These are phyloP conservation scores for Brassica balearica DNA, from an alignment of 441 rosid species.

Conservation along the genomic window DNA sequence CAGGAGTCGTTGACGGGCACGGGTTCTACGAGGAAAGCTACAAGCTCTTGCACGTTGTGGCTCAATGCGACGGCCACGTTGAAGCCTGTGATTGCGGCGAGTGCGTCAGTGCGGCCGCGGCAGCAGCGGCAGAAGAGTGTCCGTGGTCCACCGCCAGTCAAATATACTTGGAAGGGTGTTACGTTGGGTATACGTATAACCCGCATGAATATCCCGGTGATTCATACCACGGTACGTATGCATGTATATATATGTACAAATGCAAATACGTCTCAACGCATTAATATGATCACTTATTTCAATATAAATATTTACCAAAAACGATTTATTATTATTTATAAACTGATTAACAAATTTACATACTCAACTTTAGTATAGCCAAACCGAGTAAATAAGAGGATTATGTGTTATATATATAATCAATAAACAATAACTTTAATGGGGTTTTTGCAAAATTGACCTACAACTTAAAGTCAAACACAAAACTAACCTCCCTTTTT, in stretches of 20 bases:
- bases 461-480: too few species aligned
- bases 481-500: too few species aligned
- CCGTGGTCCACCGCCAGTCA: conserved; percentile 55
- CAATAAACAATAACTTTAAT: not conserved
- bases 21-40: conserved; percentile 52
- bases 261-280: not conserved
- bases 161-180: conserved; percentile 68
- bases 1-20: conserved; percentile 47
- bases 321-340: not conserved
- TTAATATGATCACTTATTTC: not conserved
- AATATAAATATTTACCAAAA: not conserved
- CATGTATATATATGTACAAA: not conserved
- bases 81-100: conserved; percentile 62
- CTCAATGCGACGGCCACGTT: conserved; percentile 72
- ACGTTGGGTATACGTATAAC: conserved; percentile 52
- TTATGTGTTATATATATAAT: not conserved
- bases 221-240: conserved; percentile 43
- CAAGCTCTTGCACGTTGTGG: conserved; percentile 54
- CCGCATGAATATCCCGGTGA: conserved; percentile 47
- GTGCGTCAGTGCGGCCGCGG: conserved; percentile 58
- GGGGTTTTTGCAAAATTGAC: too few species aligned
- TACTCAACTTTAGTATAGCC: not conserved
- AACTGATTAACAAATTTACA: not conserved
- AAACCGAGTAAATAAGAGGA: not conserved
- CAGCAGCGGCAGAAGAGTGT: conserved; percentile 59